Base-by-base conservation (phyloP, 2,329 filamentous ascomycete species). In the Aureobasidium uvarum region DNA sequence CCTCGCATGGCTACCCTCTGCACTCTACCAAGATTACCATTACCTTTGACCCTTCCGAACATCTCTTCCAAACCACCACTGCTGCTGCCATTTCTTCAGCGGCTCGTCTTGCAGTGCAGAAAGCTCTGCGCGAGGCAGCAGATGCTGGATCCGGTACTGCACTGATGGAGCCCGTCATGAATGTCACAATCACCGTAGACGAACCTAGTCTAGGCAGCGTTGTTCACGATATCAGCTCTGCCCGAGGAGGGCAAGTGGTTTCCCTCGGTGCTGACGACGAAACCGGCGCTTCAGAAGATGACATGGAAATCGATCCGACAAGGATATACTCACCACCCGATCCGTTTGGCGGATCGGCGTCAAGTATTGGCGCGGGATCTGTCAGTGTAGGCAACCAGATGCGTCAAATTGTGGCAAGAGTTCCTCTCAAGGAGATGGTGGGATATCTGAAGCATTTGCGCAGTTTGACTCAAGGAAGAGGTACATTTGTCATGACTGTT, bases 391-490 rank as follows among this genome's bases (percentile, higher is more conserved):
- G 70, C 54, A 71, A 75, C 71, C 76, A 82, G 50, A 70, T 67
- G 65, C 69, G 72, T 38, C 85, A 86, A 66, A 91, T 99, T 70
- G 87, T 89, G 13, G 95, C 93, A 25, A 87, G 90, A 72, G 94
- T 98, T 33, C 95, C 95, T 38, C 82, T 98, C 71, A 96, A 95
- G 78, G 94, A 98, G 77, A 97, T 98, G 91, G 88, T 98, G 41
- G 91, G 94, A 48, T 99, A 98, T 76, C 81, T 98, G 71, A 91
- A 92, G 75, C 91, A 96, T 74, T 78, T 99, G 69, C 83, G 95
- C 62, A 93, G 91, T 77, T 84, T 96, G 80, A 99, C 94, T 3
- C 90, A 89, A 2, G 95, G 95, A 0, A 83, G 95, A 64, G 89
- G 88, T 0, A 90, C 88, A 1, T 91, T 91, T 74, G 85, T 90